These are phyloP conservation scores for Fusarium hainanense DNA, from an alignment of 2,329 filamentous ascomycete species.

Conservation along the genomic window DNA sequence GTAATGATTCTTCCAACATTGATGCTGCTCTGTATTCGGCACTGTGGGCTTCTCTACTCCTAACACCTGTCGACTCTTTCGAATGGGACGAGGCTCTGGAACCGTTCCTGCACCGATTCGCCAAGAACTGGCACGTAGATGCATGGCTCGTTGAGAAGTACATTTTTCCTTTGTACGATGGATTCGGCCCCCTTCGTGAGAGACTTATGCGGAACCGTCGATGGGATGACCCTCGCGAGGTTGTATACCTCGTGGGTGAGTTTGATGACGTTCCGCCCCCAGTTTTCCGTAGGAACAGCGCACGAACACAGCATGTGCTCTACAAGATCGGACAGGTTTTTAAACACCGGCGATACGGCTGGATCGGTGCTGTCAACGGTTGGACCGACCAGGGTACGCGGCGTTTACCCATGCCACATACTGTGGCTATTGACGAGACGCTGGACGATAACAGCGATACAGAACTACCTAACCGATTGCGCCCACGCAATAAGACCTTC, in stretches of 20 bases:
- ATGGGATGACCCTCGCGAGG: conserved; percentile 48
- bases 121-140: conserved; percentile 67
- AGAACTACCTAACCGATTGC: conserved; percentile 43
- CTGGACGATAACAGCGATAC: conserved; percentile 45
- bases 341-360: conserved; percentile 81
- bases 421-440: conserved; percentile 44
- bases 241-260: conserved; percentile 54
- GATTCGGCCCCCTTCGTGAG: conserved; percentile 50
- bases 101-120: conserved; percentile 66
- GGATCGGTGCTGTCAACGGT: conserved; percentile 85
- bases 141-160: conserved; percentile 76
- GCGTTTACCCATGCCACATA: conserved; percentile 44
- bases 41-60: conserved; percentile 75
- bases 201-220: conserved; percentile 45
- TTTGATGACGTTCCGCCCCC: conserved; percentile 57
- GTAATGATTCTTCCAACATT: conserved; percentile 57
- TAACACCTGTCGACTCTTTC: conserved; percentile 59
- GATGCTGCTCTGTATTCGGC: conserved; percentile 75
- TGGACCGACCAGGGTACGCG: conserved; percentile 71
- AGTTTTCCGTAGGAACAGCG: conserved; percentile 48
- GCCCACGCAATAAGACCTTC: conserved; percentile 69
- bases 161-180: conserved; percentile 68
- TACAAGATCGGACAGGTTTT: conserved; percentile 87
- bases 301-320: conserved; percentile 41
- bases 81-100: conserved; percentile 72